A percentile compares a stretch with the other conserved stretches of the same genome.
Evolutionary conservation across 1,284 basidiomycete species (phyloP).

Genomic region (Kalmanozyma brasiliensis): DNA sequence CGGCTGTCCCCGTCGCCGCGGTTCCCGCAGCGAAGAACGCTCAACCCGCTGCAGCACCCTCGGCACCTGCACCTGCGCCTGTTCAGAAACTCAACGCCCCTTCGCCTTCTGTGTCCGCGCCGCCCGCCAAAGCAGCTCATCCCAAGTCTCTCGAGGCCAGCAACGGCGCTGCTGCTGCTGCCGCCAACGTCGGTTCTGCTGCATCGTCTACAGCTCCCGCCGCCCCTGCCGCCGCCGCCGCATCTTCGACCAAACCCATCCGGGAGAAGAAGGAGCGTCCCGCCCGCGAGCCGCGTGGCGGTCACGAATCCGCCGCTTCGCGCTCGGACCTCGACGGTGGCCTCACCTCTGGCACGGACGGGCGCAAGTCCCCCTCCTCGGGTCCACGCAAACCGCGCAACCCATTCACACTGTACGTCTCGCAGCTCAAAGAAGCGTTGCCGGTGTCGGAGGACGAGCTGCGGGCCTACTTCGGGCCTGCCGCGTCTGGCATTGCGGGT

Average conservation of each 20-base stretch:
- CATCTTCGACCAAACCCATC: slow-evolving; percentile 25
- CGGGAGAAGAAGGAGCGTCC: slow-evolving; percentile 40
- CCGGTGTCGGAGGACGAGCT: slow-evolving; percentile 57
- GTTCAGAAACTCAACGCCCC: slow-evolving; percentile 5
- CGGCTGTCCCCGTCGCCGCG: slow-evolving; percentile 8
- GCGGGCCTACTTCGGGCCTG: slow-evolving; percentile 55
- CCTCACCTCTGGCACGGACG: slow-evolving; percentile 39
- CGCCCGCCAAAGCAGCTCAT: background rate
- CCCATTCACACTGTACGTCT: slow-evolving; percentile 51
- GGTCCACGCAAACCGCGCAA: slow-evolving; percentile 28
- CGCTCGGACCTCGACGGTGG: slow-evolving; percentile 43
- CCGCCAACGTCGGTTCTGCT: too few relatives aligned
- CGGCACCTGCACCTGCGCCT: slow-evolving; percentile 1
- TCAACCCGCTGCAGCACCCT: slow-evolving; percentile 4
- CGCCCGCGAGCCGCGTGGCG: slow-evolving; percentile 25
- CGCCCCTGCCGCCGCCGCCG: slow-evolving; percentile 3
- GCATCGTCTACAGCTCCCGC: background rate
- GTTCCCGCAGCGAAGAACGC: slow-evolving; percentile 8
- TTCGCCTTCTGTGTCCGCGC: background rate
- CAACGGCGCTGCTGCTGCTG: slow-evolving; percentile 14
- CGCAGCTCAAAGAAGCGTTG: slow-evolving; percentile 54
- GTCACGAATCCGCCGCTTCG: slow-evolving; percentile 43
- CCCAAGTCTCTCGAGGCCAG: slow-evolving; percentile 10
- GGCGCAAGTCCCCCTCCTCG: slow-evolving; percentile 32
- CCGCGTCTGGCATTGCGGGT: slow-evolving; percentile 41